Percentiles rank a stretch among this genome's conserved stretches.
Evolutionary conservation across 345 rosid genomes (phyloP).

Genomic region (Hypericum androsaemum): DNA sequence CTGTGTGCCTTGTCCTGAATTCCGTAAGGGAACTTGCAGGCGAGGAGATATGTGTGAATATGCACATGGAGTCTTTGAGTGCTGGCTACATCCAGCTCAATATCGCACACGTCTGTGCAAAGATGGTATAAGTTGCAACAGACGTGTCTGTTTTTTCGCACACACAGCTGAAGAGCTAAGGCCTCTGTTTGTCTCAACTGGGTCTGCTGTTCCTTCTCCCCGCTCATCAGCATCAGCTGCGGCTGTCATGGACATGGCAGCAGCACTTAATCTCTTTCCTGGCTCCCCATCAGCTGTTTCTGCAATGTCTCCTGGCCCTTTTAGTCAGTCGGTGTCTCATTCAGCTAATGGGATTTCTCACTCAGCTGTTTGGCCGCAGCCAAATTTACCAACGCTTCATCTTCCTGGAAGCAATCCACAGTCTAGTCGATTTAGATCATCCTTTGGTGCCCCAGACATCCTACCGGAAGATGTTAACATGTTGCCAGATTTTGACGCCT

Average conservation of each 20-base stretch:
- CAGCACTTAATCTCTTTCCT: slow-evolving; percentile 18
- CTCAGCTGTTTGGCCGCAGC: slow-evolving; percentile 19
- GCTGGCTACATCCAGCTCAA: slow-evolving; percentile 98
- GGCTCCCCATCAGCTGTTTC: slow-evolving; percentile 21
- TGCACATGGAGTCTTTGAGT: slow-evolving; percentile 97
- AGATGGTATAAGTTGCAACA: slow-evolving; percentile 75
- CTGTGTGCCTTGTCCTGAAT: slow-evolving; percentile 95
- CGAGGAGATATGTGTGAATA: slow-evolving; percentile 95
- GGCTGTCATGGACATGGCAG: slow-evolving; percentile 20
- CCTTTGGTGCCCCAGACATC: slow-evolving; percentile 36
- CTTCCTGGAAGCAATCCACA: slow-evolving; percentile 22
- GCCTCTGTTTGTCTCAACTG: slow-evolving; percentile 78
- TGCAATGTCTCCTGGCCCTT: slow-evolving; percentile 57
- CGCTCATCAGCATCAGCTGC: slow-evolving; percentile 17
- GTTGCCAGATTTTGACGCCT: slow-evolving; percentile 19
- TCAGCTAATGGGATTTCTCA: slow-evolving; percentile 33
- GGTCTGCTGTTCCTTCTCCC: slow-evolving; percentile 76
- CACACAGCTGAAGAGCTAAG: slow-evolving; percentile 85
- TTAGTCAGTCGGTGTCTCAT: slow-evolving; percentile 83
- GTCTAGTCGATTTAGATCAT: slow-evolving; percentile 24
- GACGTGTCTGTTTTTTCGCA: slow-evolving; percentile 93
- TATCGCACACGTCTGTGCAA: slow-evolving; percentile 86
- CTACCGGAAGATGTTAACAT: slow-evolving; percentile 27
- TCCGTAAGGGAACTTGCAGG: slow-evolving; percentile 85
- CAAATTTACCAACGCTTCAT: slow-evolving; percentile 21